These are phyloP conservation scores for Amanita muscaria DNA, from an alignment of 768 basidiomycete genomes.

Conservation along the genomic window DNA sequence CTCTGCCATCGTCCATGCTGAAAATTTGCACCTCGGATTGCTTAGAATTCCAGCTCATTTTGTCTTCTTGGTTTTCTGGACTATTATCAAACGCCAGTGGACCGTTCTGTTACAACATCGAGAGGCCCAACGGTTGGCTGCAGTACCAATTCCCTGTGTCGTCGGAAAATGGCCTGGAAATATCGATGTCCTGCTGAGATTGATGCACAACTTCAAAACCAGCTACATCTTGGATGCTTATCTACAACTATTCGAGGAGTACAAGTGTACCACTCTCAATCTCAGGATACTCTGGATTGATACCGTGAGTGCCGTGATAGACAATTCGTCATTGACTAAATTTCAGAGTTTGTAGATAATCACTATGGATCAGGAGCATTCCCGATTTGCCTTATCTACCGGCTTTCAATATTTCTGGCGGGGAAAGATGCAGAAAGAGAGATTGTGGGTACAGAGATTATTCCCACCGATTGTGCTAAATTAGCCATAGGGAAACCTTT, in stretches of 20 bases:
- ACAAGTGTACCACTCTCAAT: conserved; percentile 63
- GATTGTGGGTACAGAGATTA: conserved; percentile 37
- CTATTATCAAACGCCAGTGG: conserved; percentile 26
- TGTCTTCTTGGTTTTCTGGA: conserved; percentile 33
- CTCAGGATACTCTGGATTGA: conserved; percentile 62
- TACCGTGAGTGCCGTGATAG: conserved; percentile 36
- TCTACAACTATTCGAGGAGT: conserved; percentile 58
- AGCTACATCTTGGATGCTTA: conserved; percentile 59
- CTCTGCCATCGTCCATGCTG: conserved; percentile 6
- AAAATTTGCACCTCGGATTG: conserved; percentile 25
- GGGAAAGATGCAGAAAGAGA: conserved; percentile 53
- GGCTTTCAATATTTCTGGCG: conserved; percentile 65
- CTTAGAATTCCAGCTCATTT: conserved; percentile 29
- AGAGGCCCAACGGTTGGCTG: conserved; percentile 41
- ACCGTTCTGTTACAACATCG: conserved; percentile 27
- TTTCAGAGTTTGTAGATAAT: conserved; percentile 40
- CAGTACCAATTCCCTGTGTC: conserved; percentile 45
- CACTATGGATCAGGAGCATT: conserved; percentile 65
- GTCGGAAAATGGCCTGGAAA: conserved; percentile 75
- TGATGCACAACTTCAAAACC: conserved; percentile 46
- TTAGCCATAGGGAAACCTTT: conserved; percentile 38
- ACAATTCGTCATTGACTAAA: conserved; percentile 1
- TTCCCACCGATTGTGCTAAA: neutral
- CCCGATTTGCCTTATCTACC: conserved; percentile 55
- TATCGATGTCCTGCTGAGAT: conserved; percentile 53